Evolutionary conservation across 257 asterid genomes (phyloP).

Genomic region (Phtheirospermum japonicum): DNA sequence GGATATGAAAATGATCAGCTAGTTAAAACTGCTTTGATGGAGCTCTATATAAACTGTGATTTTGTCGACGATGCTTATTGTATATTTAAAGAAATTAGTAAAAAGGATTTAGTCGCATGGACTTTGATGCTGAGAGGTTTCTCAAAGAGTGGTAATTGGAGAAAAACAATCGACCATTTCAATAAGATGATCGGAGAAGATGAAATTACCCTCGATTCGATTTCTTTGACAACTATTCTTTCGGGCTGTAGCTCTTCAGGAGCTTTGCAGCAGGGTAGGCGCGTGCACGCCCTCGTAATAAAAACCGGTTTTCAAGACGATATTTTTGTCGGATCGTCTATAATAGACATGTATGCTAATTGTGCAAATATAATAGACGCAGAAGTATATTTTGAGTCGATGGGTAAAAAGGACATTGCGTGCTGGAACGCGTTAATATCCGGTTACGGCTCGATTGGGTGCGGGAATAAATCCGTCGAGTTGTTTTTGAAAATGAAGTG

Average conservation of each 20-base stretch:
- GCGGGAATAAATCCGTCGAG: slow-evolving; percentile 40
- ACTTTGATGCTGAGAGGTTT: slow-evolving; percentile 62
- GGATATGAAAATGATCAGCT: slow-evolving; percentile 40
- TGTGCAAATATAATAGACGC: slow-evolving; percentile 44
- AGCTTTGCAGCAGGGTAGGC: slow-evolving; percentile 59
- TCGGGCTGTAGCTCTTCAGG: slow-evolving; percentile 53
- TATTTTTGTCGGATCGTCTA: slow-evolving; percentile 46
- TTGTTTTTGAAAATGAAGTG: slow-evolving; percentile 36
- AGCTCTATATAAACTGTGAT: slow-evolving; percentile 37
- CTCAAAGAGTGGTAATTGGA: slow-evolving; percentile 45
- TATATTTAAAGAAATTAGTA: slow-evolving; percentile 43
- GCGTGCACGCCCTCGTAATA: slow-evolving; percentile 42
- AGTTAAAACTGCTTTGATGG: slow-evolving; percentile 47
- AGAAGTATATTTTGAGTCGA: slow-evolving; percentile 31
- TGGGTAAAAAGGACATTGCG: slow-evolving; percentile 45
- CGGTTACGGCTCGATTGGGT: slow-evolving; percentile 51
- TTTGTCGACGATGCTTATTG: slow-evolving; percentile 39
- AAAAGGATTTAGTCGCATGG: slow-evolving; percentile 55
- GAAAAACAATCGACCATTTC: slow-evolving; percentile 40
- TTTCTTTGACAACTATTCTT: slow-evolving; percentile 46
- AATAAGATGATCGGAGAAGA: slow-evolving; percentile 41
- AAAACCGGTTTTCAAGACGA: slow-evolving; percentile 47
- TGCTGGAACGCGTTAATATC: slow-evolving; percentile 67
- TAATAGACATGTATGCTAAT: slow-evolving; percentile 56
- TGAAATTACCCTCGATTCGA: slow-evolving; percentile 37